Base-by-base conservation (phyloP, 495 filamentous ascomycete genomes). In the Penicillium samsonianum region DNA sequence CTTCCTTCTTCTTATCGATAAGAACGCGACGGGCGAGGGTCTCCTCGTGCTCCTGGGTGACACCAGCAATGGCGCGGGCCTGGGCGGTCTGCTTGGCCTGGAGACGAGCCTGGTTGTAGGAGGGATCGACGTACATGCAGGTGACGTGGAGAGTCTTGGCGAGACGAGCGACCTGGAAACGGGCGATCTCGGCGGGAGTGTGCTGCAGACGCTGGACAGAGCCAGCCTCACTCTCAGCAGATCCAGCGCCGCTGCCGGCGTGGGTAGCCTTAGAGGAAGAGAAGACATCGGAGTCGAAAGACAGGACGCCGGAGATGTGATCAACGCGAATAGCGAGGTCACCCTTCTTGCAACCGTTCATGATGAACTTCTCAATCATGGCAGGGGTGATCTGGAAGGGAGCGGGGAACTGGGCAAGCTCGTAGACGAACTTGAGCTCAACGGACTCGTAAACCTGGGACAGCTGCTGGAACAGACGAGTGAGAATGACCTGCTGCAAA, bases 301-400 rank as follows among this genome's bases (percentile, higher is more conserved):
- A 97, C 48, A 98, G 84, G 46, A 96, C 87, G 50, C 95, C 91
- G 25, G 91, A 90, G 58, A 90, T 90, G 72, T 98, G 94, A 66
- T 98, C 90, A 67, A 98, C 89, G 55, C 94, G 92, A 67, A 98
- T 96, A 42, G 94, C 88, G 47, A 98, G 83, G 65, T 98, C 95
- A 30, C 94, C 94, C 82, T 98, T 98, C 84, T 98, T 98, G 83
- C 94, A 97, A 58, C 94, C 94, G 75, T 98, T 98, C 94, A 98
- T 98, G 82, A 98, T 97, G 82, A 98, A 98, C 78, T 98, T 98
- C 79, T 98, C 94, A 57, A 98, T 96, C 59, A 90, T 96, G 62
- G 85, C 87, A 38, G 89, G 87, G 60, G 82, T 88, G 62, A 98
- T 91, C 77, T 96, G 89, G 85, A 95, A 98, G 23, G 94, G 93